A percentile compares a stretch with the other conserved stretches of the same genome.
Evolutionary conservation across 148 eudicot species (phyloP).

Genomic region (Simmondsia chinensis): DNA sequence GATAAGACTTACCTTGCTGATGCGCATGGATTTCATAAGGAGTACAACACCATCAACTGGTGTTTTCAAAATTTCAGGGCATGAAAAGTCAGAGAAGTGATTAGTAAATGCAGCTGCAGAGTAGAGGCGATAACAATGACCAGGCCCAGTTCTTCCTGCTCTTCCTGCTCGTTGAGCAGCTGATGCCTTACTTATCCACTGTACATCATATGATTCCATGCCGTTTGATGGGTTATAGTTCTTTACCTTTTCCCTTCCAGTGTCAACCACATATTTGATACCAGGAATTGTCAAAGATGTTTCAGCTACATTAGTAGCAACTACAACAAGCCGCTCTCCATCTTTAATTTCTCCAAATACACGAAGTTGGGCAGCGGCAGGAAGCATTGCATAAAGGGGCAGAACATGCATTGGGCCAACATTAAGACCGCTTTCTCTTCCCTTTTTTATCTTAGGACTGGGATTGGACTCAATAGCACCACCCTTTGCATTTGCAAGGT

Average conservation of each 20-base stretch:
- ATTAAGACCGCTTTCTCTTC: conserved; percentile 13
- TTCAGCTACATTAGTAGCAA: conserved; percentile 96
- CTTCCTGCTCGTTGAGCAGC: conserved; percentile 93
- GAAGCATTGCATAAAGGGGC: conserved; percentile 97
- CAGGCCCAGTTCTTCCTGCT: conserved; percentile 98
- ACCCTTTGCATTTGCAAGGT: conserved; percentile 9
- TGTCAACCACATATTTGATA: conserved; percentile 87
- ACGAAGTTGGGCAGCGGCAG: conserved; percentile 67
- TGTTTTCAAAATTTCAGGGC: conserved; percentile 67
- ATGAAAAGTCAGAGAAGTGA: conserved; percentile 52
- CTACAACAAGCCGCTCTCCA: conserved; percentile 79
- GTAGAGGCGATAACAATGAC: conserved; percentile 87
- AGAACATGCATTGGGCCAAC: conserved; percentile 60
- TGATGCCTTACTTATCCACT: conserved; percentile 93
- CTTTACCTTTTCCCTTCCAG: conserved; percentile 91
- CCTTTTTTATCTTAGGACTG: conserved; percentile 6
- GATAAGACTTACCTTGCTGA: conserved; percentile 40
- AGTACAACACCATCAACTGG: conserved; percentile 93
- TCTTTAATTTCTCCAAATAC: conserved; percentile 59
- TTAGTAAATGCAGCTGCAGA: conserved; percentile 58
- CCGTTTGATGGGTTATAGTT: conserved; percentile 63
- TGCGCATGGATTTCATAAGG: conserved; percentile 78
- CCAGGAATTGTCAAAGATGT: conserved; percentile 95
- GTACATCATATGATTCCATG: conserved; percentile 79
- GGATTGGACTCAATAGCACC: conserved; percentile 8